Evolutionary conservation across 208 protist genomes (phyloP).

Genomic region (Acanthamoeba royreba): DNA sequence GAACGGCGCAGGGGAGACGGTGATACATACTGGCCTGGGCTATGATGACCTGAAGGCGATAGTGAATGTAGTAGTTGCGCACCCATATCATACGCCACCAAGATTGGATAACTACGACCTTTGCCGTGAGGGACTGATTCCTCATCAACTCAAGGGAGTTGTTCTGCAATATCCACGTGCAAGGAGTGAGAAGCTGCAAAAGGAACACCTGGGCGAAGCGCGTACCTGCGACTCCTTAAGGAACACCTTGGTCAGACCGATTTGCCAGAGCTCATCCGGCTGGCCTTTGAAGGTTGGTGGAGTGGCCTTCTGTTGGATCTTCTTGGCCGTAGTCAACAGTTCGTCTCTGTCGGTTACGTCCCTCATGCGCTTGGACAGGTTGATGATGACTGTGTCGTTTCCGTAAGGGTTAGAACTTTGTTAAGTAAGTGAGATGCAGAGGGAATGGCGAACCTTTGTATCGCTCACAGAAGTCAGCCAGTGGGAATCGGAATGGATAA

Average conservation of each 20-base stretch:
- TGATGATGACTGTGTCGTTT: neutral
- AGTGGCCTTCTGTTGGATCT: neutral
- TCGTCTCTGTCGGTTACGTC: neutral
- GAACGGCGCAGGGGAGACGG: neutral
- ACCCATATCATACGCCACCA: neutral
- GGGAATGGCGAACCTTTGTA: neutral
- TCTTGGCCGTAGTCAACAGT: neutral
- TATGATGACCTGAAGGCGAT: neutral
- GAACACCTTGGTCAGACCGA: slow-evolving; percentile 34
- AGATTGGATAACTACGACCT: neutral
- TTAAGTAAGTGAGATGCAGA: neutral
- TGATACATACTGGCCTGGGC: neutral
- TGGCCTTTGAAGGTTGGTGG: neutral
- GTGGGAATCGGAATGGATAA: slow-evolving; percentile 46
- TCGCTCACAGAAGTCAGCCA: slow-evolving; percentile 5
- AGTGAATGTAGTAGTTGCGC: neutral
- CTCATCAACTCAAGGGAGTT: neutral
- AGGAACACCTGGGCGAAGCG: neutral
- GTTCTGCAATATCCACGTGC: neutral
- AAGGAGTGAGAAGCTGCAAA: neutral
- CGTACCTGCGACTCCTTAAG: neutral
- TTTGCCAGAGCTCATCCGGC: slow-evolving; percentile 14
- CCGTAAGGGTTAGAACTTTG: neutral
- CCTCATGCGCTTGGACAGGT: neutral
- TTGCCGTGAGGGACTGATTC: neutral